phyloP scores from a whole-genome alignment of 176 grass and related monocot species.

The Alopecurus myosuroides region DNA sequence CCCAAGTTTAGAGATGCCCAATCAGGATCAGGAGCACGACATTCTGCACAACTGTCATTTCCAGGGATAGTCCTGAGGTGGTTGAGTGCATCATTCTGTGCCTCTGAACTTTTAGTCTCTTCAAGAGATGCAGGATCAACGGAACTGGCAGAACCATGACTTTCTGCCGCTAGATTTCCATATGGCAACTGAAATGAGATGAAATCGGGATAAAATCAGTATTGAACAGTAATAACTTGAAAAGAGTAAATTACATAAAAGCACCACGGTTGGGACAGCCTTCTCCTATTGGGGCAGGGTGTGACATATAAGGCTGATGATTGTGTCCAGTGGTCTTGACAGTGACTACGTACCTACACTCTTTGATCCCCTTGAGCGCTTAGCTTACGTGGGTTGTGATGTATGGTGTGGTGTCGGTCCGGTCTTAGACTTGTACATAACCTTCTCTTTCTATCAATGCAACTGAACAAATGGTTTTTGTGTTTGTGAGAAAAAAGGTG shows the following conservation, averaged over 20 bases:
- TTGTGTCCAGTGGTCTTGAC: background rate
- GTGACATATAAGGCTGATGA: background rate
- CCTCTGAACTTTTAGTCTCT: slow-evolving; percentile 38
- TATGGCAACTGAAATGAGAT: slow-evolving; percentile 51
- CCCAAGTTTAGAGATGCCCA: slow-evolving; percentile 97
- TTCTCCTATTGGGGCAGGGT: background rate
- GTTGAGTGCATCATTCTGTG: slow-evolving; percentile 58
- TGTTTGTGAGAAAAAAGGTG: background rate
- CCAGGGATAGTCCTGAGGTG: slow-evolving; percentile 67
- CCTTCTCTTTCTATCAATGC: background rate
- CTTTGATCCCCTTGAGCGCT: background rate
- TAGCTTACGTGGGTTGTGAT: background rate
- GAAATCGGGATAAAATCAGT: slow-evolving; percentile 18
- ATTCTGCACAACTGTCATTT: slow-evolving; percentile 96
- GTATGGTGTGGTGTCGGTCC: background rate
- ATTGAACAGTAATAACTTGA: background rate
- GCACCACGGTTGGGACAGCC: background rate
- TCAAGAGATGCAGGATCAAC: slow-evolving; percentile 43
- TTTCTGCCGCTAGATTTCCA: slow-evolving; percentile 34
- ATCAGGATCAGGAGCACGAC: slow-evolving; percentile 74
- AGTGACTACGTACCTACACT: background rate
- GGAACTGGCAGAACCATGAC: slow-evolving; percentile 29
- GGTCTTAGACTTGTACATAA: background rate
- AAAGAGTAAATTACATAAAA: background rate
- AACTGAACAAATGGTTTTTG: background rate